Conservation (phyloP, 495 filamentous ascomycete species). For the Trichoderma orchidacearum region DNA sequence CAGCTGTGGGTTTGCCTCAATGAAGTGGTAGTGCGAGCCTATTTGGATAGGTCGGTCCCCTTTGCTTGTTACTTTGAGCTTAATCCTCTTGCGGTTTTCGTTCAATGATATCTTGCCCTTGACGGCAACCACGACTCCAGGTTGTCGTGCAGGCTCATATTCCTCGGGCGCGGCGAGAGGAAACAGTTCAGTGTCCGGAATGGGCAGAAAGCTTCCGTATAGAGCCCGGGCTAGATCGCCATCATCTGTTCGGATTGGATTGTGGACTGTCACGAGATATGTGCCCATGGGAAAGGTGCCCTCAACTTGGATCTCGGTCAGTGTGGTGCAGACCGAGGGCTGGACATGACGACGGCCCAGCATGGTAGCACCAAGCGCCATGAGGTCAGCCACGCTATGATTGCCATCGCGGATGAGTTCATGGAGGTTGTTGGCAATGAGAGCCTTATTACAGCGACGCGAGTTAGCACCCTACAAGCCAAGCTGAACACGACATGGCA, state of each 20-base stretch:
- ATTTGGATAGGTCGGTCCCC: constrained; percentile 90
- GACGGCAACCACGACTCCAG: constrained; percentile 65
- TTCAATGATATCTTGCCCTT: constrained; percentile 59
- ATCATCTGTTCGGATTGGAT: constrained; percentile 77
- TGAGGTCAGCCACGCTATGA: constrained; percentile 84
- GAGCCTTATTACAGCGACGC: constrained; percentile 40
- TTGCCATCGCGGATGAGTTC: constrained; percentile 97
- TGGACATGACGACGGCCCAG: constrained; percentile 90
- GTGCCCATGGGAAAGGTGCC: constrained; percentile 86
- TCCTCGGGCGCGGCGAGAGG: constrained; percentile 42
- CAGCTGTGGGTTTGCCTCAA: constrained; percentile 83
- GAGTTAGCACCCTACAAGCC: constrained; percentile 3
- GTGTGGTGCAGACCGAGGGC: constrained; percentile 61
- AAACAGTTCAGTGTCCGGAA: constrained; percentile 56
- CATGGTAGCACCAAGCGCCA: constrained; percentile 81
- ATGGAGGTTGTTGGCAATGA: constrained; percentile 83
- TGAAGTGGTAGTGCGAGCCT: constrained; percentile 93
- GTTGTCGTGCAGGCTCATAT: constrained; percentile 51
- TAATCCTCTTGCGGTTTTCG: constrained; percentile 58
- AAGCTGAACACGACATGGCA: neutral
- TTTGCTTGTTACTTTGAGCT: constrained; percentile 65
- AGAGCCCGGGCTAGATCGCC: constrained; percentile 76
- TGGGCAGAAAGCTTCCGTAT: constrained; percentile 84
- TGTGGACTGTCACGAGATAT: constrained; percentile 88
- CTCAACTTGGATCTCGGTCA: constrained; percentile 81